Conservation (phyloP, 1,284 basidiomycete genomes). For the Cryptococcus sp. region DNA sequence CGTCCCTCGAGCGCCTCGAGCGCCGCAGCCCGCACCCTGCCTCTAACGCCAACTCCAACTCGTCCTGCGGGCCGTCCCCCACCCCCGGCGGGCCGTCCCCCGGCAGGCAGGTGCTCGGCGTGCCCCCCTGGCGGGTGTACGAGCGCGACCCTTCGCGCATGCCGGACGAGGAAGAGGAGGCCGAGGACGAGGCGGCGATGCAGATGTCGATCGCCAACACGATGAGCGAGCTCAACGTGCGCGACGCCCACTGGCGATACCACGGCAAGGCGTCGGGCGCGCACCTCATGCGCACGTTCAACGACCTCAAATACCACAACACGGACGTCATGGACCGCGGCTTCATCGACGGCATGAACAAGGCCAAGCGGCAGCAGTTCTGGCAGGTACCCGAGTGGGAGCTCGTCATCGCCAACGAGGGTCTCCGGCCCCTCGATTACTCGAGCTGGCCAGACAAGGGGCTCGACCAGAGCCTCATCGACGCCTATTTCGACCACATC, state of each 20-base stretch:
- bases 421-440: constrained; percentile 36
- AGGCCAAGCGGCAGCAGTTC: constrained; percentile 38
- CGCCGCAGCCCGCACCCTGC: background rate
- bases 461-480: constrained; percentile 61
- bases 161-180: constrained; percentile 21
- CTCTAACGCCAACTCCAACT: constrained; percentile 3
- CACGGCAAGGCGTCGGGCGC: constrained; percentile 69
- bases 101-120: constrained; percentile 26
- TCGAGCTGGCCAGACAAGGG: constrained; percentile 53
- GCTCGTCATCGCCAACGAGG: constrained; percentile 40
- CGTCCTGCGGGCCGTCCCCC: constrained; percentile 2
- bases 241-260: constrained; percentile 55
- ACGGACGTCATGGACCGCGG: background rate
- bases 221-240: constrained; percentile 36
- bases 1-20: background rate
- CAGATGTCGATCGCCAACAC: constrained; percentile 25
- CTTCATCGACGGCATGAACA: constrained; percentile 33
- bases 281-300: constrained; percentile 62
- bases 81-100: constrained; percentile 25
- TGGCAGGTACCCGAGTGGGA: constrained; percentile 51
- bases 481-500: constrained; percentile 63
- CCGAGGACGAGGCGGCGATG: constrained; percentile 19
- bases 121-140: constrained; percentile 33
- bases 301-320: constrained; percentile 58
- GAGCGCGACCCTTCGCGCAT: constrained; percentile 35